phyloP scores from a whole-genome alignment of 345 rosid species.

The Cochlearia excelsa region DNA sequence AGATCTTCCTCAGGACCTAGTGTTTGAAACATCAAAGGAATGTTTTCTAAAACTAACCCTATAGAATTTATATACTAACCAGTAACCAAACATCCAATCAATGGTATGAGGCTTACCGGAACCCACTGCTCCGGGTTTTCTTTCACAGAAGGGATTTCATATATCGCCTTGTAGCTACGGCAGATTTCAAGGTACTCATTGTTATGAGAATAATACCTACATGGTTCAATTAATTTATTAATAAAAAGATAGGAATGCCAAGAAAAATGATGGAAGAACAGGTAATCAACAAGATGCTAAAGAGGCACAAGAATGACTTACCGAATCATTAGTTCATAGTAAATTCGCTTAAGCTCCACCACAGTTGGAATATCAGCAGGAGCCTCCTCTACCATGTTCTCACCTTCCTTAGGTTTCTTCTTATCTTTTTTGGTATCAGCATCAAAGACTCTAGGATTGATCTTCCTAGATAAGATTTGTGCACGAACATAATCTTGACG shows the following conservation, averaged over 20 bases:
- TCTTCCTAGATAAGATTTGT: slow-evolving; percentile 84
- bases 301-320: slow-evolving; percentile 17
- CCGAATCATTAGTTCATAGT: slow-evolving; percentile 84
- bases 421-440: slow-evolving; percentile 64
- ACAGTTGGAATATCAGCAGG: slow-evolving; percentile 85
- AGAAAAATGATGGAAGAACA: too few species aligned
- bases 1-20: too few species aligned
- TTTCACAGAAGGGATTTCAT: slow-evolving; percentile 74
- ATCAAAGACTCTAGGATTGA: slow-evolving; percentile 76
- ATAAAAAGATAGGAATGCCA: neutral
- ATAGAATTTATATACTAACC: neutral
- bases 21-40: neutral
- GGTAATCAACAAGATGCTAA: neutral
- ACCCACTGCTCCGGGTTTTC: slow-evolving; percentile 64
- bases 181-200: slow-evolving; percentile 88
- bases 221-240: too few species aligned
- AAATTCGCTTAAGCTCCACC: slow-evolving; percentile 72
- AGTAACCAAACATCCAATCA: neutral
- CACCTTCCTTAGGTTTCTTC: slow-evolving; percentile 90
- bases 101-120: slow-evolving; percentile 49
- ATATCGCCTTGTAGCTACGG: slow-evolving; percentile 88
- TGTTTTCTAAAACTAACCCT: neutral
- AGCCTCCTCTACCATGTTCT: slow-evolving; percentile 73
- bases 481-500: slow-evolving; percentile 87
- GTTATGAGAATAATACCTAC: slow-evolving; percentile 74